Conservation (phyloP, 192 early-diverging fungal genomes). For the Irineochytrium annulatum region DNA sequence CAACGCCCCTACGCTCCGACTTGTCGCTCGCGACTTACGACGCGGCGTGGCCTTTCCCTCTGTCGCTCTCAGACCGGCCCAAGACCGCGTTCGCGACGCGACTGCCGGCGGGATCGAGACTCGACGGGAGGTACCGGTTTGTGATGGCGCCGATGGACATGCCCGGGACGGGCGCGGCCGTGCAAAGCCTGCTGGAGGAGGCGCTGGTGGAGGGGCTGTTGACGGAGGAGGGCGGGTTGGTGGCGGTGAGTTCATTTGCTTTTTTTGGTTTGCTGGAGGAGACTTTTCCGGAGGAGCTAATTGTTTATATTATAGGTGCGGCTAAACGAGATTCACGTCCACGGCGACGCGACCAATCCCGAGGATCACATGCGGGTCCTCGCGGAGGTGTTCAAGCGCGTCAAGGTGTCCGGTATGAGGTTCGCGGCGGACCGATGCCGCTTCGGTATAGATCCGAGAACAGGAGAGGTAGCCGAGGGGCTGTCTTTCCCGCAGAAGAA, state of each 20-base stretch:
- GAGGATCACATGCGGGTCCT: neutral
- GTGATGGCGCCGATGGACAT: constrained; percentile 7
- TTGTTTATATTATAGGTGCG: neutral
- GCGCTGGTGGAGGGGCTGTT: neutral
- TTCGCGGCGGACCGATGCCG: no score
- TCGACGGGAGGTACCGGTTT: neutral
- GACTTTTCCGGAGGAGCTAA: neutral
- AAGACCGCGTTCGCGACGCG: neutral
- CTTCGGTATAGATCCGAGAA: no score
- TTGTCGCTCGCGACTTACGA: neutral
- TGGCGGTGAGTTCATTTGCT: no score
- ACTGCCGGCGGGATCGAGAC: neutral
- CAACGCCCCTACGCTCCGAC: neutral
- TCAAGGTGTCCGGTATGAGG: neutral
- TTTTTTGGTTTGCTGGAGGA: neutral
- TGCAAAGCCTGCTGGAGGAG: neutral
- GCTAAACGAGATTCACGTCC: neutral
- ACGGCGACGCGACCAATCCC: neutral
- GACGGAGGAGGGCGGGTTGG: neutral
- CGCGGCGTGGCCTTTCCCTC: neutral
- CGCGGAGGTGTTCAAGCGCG: neutral
- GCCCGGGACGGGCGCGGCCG: constrained; percentile 1
- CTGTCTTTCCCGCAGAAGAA: no score
- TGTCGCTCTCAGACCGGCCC: neutral
- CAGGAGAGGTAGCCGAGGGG: no score